phyloP scores from a whole-genome alignment of 345 rosid genomes.

The Eucalyptus sideroxylon region DNA sequence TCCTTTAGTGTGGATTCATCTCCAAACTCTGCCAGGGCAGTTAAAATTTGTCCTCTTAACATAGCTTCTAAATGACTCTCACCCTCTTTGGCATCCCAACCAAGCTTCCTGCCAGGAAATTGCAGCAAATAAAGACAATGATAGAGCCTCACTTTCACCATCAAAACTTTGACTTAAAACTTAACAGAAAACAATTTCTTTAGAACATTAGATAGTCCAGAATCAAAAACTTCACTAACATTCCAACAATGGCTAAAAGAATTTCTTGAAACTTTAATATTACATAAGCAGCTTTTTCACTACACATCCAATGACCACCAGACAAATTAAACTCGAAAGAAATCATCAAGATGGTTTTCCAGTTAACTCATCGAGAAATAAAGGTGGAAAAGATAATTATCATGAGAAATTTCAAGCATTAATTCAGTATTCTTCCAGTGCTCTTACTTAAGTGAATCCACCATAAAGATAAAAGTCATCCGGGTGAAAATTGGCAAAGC shows the following conservation, averaged over 20 bases:
- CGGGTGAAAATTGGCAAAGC: neutral
- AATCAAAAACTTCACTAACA: neutral
- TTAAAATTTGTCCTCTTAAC: slow-evolving; percentile 89
- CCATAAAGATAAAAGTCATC: neutral
- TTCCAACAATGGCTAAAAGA: neutral
- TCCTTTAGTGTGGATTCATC: slow-evolving; percentile 59
- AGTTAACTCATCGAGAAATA: neutral
- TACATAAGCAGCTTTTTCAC: neutral
- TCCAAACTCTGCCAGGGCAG: slow-evolving; percentile 69
- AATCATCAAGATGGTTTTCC: neutral
- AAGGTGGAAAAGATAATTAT: neutral
- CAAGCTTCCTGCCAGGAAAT: slow-evolving; percentile 49
- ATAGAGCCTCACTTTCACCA: neutral
- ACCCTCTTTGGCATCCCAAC: slow-evolving; percentile 85
- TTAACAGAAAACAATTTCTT: neutral
- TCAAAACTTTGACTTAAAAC: neutral
- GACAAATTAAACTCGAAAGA: neutral
- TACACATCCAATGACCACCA: neutral
- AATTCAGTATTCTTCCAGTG: neutral
- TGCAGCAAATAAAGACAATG: neutral
- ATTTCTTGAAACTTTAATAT: neutral
- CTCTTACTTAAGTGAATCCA: neutral
- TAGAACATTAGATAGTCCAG: neutral
- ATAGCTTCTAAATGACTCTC: slow-evolving; percentile 88
- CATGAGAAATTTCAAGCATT: neutral